Evolutionary conservation across 805 yeast genomes (phyloP).

Genomic region (Scheffersomyces ergatensis): DNA sequence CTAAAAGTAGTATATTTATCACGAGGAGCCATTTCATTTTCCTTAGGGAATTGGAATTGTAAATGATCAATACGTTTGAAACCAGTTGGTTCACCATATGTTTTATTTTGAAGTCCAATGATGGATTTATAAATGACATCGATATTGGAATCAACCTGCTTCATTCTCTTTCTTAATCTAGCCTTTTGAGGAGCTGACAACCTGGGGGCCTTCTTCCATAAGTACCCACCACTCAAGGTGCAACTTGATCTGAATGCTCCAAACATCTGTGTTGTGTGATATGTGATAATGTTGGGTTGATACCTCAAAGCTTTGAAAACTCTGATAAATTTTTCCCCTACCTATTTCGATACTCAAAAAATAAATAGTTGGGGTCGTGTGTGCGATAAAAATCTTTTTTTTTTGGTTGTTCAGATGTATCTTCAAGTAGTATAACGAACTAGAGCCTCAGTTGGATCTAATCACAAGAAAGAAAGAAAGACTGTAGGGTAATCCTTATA

Average conservation of each 20-base stretch:
- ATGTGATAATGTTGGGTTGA: too few species aligned
- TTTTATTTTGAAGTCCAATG: conserved; percentile 14
- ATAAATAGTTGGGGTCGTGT: too few species aligned
- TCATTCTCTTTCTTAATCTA: conserved; percentile 82
- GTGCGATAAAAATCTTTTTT: too few species aligned
- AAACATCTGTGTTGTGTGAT: too few species aligned
- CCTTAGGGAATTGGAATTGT: conserved; percentile 61
- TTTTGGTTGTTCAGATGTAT: too few species aligned
- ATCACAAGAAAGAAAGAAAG: too few species aligned
- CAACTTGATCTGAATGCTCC: conserved; percentile 70
- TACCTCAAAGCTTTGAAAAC: too few species aligned
- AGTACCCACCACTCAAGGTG: conserved; percentile 64
- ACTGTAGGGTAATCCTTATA: too few species aligned
- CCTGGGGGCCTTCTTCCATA: conserved; percentile 57
- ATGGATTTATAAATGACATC: conserved; percentile 51
- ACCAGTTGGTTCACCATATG: conserved; percentile 31
- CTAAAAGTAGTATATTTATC: conserved; percentile 89
- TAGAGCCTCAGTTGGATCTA: too few species aligned
- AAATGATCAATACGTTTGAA: conserved; percentile 35
- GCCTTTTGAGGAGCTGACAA: conserved; percentile 77
- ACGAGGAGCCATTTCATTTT: conserved; percentile 69
- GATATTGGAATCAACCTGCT: conserved; percentile 75
- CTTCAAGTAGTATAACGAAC: too few species aligned
- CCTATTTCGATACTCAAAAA: too few species aligned
- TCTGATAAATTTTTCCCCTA: too few species aligned